phyloP scores from a whole-genome alignment of 768 basidiomycete species.

The Chalciporus sphaerocephalus region DNA sequence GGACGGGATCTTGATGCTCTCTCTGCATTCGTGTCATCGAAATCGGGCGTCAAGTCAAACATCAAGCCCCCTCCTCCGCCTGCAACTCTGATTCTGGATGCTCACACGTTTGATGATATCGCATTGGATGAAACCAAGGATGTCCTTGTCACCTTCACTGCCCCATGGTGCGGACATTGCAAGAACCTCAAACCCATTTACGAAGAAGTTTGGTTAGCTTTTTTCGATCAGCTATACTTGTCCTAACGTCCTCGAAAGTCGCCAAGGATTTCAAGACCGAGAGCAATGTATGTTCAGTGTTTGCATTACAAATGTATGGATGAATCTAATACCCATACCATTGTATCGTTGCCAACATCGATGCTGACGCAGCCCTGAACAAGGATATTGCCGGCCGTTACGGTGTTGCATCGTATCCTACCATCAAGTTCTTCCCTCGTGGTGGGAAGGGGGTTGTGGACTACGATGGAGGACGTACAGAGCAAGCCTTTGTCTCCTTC shows the following conservation, averaged over 20 bases:
- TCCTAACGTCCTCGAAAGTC: constrained; percentile 39
- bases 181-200: constrained; percentile 84
- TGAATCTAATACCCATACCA: constrained; percentile 29
- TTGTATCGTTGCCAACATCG: constrained; percentile 88
- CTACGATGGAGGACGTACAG: constrained; percentile 70
- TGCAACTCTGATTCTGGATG: constrained; percentile 61
- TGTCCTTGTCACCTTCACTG: constrained; percentile 82
- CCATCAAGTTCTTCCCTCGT: constrained; percentile 91
- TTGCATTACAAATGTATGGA: neutral
- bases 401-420: constrained; percentile 79
- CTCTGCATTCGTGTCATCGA: constrained; percentile 61
- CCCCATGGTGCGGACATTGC: constrained; percentile 93
- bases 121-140: constrained; percentile 71
- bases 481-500: constrained; percentile 71
- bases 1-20: constrained; percentile 80
- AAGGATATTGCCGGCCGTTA: constrained; percentile 65
- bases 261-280: constrained; percentile 77
- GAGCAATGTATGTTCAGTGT: constrained; percentile 48
- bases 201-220: constrained; percentile 55
- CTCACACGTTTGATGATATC: constrained; percentile 69
- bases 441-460: constrained; percentile 55
- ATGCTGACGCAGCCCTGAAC: constrained; percentile 84
- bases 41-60: constrained; percentile 80
- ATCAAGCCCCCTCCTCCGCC: constrained; percentile 83
- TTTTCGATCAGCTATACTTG: neutral